Evolutionary conservation across 768 basidiomycete genomes (phyloP), one percentile per base, ranked within the genome.

Genomic region (Cubamyces lactineus): DNA sequence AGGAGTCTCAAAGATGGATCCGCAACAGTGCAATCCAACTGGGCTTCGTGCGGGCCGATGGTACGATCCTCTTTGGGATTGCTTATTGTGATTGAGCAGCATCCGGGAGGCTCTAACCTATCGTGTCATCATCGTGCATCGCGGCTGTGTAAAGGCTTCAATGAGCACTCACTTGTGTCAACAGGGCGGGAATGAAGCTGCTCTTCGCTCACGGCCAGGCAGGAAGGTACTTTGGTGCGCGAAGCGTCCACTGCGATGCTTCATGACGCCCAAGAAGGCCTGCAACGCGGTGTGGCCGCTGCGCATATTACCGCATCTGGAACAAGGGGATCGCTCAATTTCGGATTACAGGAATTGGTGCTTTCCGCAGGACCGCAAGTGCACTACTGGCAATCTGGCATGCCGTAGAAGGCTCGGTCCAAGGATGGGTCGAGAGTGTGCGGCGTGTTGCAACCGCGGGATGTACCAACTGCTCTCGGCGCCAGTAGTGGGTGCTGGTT

Each of bases 221-320:
- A 16, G 34, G 34, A 34, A 34, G 34, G 34, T 34, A 21, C 42
- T 30, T 55, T 43, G 39, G 34, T 11, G 40, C 49, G 57, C 48
- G 57, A 51, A 21, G n/a, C 49, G 13, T 38, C 7, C 5, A 16
- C 13, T 6, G 17, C 23, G 41, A 49, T 15, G 49, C 40, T 28
- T 43, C 49, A 59, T 59, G 50, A 45, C 57, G 57, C 57, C 49
- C 41, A 30, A 15, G 57, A 59, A 59, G 49, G 4, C 34, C 13
- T 4, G 34, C 15, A 19, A n/a, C 57, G 41, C 40, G 55, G 34
- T 40, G 41, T 15, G 7, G 41, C 26, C 19, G 16, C 57, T 59
- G 19, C 41, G 30, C 34, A 26, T n/a, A n/a, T 41, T 51, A 17
- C 57, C 57, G 17, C 15, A 52, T 59, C 39, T 28, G 49, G 57